Evolutionary conservation across 106 monocot genomes (phyloP).

Genomic region (Acanthochlamys bracteata): DNA sequence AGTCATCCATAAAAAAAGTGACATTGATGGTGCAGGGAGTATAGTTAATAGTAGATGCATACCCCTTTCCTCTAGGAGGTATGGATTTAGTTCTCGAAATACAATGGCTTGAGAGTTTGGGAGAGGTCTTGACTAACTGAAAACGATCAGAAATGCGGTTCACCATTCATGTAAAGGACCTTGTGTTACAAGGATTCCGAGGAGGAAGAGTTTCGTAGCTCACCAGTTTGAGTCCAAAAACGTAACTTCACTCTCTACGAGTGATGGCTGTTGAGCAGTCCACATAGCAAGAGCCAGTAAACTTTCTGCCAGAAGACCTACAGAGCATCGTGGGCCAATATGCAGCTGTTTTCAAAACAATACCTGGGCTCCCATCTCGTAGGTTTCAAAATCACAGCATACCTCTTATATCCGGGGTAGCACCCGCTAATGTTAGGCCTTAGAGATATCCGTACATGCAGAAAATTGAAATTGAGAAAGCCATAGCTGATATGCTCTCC

Average conservation of each 20-base stretch:
- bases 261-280: too few relatives aligned
- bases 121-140: background rate
- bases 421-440: background rate
- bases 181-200: too few relatives aligned
- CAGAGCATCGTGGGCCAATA: too few relatives aligned
- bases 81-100: background rate
- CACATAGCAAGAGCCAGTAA: too few relatives aligned
- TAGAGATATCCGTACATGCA: background rate
- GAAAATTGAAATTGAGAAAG: background rate
- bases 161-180: too few relatives aligned
- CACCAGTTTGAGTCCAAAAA: too few relatives aligned
- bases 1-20: background rate
- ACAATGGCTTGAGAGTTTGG: background rate
- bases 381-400: background rate
- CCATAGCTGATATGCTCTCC: background rate
- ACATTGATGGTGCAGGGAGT: background rate
- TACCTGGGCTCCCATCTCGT: background rate
- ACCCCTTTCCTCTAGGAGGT: background rate
- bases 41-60: background rate
- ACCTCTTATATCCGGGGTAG: background rate
- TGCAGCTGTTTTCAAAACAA: too few relatives aligned
- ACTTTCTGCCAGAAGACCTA: too few relatives aligned
- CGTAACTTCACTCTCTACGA: too few relatives aligned
- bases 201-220: too few relatives aligned
- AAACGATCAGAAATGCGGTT: background rate